phyloP scores from a whole-genome alignment of 2,329 filamentous ascomycete genomes.

The Harringtonia aguacate region DNA sequence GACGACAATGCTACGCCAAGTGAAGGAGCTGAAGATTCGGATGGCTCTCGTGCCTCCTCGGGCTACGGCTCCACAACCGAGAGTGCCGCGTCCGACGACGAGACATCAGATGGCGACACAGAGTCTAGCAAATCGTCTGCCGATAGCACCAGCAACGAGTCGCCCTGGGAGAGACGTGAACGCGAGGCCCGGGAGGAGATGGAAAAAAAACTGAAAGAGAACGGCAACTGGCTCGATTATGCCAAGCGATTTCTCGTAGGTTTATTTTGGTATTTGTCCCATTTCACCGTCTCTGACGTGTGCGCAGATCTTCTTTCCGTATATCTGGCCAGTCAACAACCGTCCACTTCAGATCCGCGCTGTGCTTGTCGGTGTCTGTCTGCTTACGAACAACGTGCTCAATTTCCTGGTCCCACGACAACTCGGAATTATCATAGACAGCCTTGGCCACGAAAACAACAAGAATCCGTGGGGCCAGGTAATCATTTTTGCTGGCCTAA shows the following conservation, averaged over 20 bases:
- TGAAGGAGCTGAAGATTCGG: slow-evolving; percentile 2
- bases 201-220: slow-evolving; percentile 59
- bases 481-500: slow-evolving; percentile 37
- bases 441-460: slow-evolving; percentile 40
- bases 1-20: slow-evolving; percentile 15
- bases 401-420: slow-evolving; percentile 74
- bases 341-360: slow-evolving; percentile 57
- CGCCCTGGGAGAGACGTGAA: slow-evolving; percentile 40
- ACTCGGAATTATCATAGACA: slow-evolving; percentile 68
- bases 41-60: slow-evolving; percentile 2
- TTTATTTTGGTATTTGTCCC: background rate
- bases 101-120: slow-evolving; percentile 23
- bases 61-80: slow-evolving; percentile 33
- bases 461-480: slow-evolving; percentile 42
- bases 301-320: slow-evolving; percentile 58
- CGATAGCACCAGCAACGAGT: slow-evolving; percentile 34
- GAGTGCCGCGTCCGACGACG: slow-evolving; percentile 22
- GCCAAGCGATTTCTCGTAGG: slow-evolving; percentile 57
- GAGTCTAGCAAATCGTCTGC: slow-evolving; percentile 14
- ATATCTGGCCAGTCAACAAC: slow-evolving; percentile 65
- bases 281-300: background rate
- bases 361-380: slow-evolving; percentile 53
- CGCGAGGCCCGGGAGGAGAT: slow-evolving; percentile 46
- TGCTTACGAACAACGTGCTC: slow-evolving; percentile 60
- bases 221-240: slow-evolving; percentile 70